Evolutionary conservation across 352 stramenopile species (phyloP).

Genomic region (Phytophthora pini): DNA sequence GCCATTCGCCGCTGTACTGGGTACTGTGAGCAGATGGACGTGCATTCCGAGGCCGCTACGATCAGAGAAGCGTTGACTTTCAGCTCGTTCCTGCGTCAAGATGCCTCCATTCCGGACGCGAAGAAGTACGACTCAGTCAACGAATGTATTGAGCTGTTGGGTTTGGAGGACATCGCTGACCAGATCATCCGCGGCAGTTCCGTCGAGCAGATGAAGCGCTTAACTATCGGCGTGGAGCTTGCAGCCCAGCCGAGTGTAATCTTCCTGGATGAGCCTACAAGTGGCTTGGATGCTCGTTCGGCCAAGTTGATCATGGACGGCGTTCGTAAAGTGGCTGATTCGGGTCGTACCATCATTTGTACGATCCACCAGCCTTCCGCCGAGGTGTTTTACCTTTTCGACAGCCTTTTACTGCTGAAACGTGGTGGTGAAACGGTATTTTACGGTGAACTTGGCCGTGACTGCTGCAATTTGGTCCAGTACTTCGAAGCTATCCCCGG

Average conservation of each 20-base stretch:
- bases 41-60: slow-evolving; percentile 15
- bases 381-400: slow-evolving; percentile 13
- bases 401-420: slow-evolving; percentile 26
- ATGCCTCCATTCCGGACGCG: slow-evolving; percentile 26
- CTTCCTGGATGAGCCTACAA: slow-evolving; percentile 57
- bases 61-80: slow-evolving; percentile 21
- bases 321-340: slow-evolving; percentile 8
- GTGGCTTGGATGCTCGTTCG: slow-evolving; percentile 38
- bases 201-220: slow-evolving; percentile 26
- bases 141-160: slow-evolving; percentile 78
- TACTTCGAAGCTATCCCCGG: slow-evolving; percentile 54
- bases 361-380: slow-evolving; percentile 13
- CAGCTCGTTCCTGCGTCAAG: slow-evolving; percentile 77
- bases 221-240: slow-evolving; percentile 47
- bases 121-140: slow-evolving; percentile 30
- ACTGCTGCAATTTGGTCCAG: slow-evolving; percentile 41
- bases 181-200: slow-evolving; percentile 42
- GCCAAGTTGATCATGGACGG: slow-evolving; percentile 17
- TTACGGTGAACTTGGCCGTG: slow-evolving; percentile 33
- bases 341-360: slow-evolving; percentile 11
- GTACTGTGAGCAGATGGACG: slow-evolving; percentile 32
- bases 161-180: slow-evolving; percentile 57
- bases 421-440: slow-evolving; percentile 39
- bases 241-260: slow-evolving; percentile 48
- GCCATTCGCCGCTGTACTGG: slow-evolving; percentile 26